These are phyloP conservation scores for Blumeria graminis DNA, from an alignment of 2,329 filamentous ascomycete species.

Conservation along the genomic window DNA sequence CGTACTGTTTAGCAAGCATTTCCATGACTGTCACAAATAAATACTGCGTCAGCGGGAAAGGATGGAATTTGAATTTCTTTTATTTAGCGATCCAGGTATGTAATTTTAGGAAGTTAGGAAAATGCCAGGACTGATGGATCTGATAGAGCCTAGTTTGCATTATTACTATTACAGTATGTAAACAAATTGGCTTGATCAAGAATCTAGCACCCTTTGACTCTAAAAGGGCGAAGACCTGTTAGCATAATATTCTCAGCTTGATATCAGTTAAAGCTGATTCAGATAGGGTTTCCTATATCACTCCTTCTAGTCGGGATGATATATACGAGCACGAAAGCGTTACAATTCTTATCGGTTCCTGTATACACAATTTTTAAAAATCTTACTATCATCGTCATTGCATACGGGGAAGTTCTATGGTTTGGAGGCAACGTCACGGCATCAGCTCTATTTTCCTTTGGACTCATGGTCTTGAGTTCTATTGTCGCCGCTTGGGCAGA, in stretches of 20 bases:
- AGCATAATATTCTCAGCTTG: slow-evolving; percentile 12
- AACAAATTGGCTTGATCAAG: slow-evolving; percentile 57
- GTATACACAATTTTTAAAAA: slow-evolving; percentile 99
- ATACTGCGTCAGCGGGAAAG: slow-evolving; percentile 74
- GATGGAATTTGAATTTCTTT: slow-evolving; percentile 94
- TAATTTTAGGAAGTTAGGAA: slow-evolving; percentile 2
- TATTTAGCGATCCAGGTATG: slow-evolving; percentile 77
- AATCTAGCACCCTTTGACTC: slow-evolving; percentile 61
- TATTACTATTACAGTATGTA: slow-evolving; percentile 58
- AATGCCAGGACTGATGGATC: not conserved
- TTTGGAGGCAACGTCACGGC: slow-evolving; percentile 82
- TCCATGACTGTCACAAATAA: slow-evolving; percentile 99
- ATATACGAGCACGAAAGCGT: slow-evolving; percentile 86
- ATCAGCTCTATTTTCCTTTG: slow-evolving; percentile 78
- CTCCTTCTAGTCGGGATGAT: slow-evolving; percentile 96
- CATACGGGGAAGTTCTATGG: slow-evolving; percentile 95
- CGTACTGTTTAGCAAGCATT: slow-evolving; percentile 91
- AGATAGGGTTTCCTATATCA: slow-evolving; percentile 79
- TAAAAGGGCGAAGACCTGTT: slow-evolving; percentile 84
- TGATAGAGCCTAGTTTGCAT: slow-evolving; percentile 46
- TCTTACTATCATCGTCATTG: slow-evolving; percentile 93
- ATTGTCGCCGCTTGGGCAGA: slow-evolving; percentile 93
- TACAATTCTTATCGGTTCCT: slow-evolving; percentile 89
- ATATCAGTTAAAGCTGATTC: slow-evolving; percentile 3
- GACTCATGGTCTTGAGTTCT: slow-evolving; percentile 87